Base-by-base conservation (phyloP, 2,329 filamentous ascomycete species). In the Magnaporthales sp. region DNA sequence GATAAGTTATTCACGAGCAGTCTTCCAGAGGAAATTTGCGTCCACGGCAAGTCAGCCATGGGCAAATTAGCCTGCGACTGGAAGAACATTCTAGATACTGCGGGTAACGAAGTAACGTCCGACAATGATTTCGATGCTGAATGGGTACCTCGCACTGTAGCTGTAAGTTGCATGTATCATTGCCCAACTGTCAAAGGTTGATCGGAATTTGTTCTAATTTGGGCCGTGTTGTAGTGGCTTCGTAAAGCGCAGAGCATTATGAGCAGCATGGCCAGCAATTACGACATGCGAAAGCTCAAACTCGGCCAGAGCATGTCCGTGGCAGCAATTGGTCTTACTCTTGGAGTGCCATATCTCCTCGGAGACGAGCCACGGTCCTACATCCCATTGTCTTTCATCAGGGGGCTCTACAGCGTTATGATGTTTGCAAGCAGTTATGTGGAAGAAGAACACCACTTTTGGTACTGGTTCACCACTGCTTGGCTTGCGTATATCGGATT, bases 361-460 rank as follows among this genome's bases (percentile, higher is more conserved):
- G 66, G 68, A n/a, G 67, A 58, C 8, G 67, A 69, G 4, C 11
- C 58, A 61, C 15, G 61, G 15, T 69, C 70, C 15, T 71, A 81
- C 11, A 67, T 75, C 9, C 81, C 82, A 3, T 79, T 91, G 64
- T 70, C 79, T 3, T 69, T 83, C 2, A 80, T 88, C 31, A 84
- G 84, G 0, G 63, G 88, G 0, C 76, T 84, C 0, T 97, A 98
- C 74, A 88, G 89, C 1, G 76, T 86, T 51, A 96, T 97, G 87
- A 98, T 98, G 93, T 98, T 98, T 78, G 94, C 93, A 10, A 97
- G 92, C 75, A 98, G 93, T 74, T 99, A 95, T 75, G 92, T 99
- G 2, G 95, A 99, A 77, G 95, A 99, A 78, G 95, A 99, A 76
- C 95, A 99, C 64, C 92, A 98, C 71, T 97, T 97, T 75, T 99